A percentile compares a stretch with the other conserved stretches of the same genome.
Evolutionary conservation across 2,329 filamentous ascomycete species (phyloP).

Genomic region (Beauveria scarabaeidicola): DNA sequence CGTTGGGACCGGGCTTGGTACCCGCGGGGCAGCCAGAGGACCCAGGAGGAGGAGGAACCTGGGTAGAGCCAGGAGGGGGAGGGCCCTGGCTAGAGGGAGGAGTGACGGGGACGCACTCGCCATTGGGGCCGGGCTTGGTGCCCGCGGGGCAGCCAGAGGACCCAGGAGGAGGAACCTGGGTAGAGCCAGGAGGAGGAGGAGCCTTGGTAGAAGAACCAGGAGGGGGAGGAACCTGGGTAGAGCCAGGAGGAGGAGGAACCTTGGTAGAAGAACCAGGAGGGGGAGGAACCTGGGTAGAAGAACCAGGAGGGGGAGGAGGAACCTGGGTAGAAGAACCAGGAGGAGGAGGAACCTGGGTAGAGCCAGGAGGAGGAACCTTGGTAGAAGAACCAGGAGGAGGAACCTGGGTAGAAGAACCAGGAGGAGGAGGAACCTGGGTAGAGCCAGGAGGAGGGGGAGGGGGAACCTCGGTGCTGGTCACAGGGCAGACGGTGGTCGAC

Average conservation of each 20-base stretch:
- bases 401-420: background rate
- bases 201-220: conserved; percentile 1
- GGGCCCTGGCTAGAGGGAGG: background rate
- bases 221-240: conserved; percentile 2
- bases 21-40: background rate
- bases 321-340: background rate
- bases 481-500: conserved; percentile 35
- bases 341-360: conserved; percentile 13
- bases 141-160: background rate
- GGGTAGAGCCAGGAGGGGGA: conserved; percentile 2
- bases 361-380: background rate
- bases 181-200: background rate
- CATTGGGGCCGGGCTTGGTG: background rate
- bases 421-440: conserved; percentile 1
- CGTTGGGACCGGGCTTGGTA: background rate
- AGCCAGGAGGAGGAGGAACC: background rate
- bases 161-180: background rate
- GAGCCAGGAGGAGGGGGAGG: conserved; percentile 10
- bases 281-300: conserved; percentile 1
- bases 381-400: too few species aligned
- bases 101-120: background rate
- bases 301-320: background rate
- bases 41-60: background rate
- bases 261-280: conserved; percentile 4
- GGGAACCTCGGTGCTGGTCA: conserved; percentile 17